Base-by-base conservation (phyloP, 129 eudicot genomes). In the Lonicera japonica region DNA sequence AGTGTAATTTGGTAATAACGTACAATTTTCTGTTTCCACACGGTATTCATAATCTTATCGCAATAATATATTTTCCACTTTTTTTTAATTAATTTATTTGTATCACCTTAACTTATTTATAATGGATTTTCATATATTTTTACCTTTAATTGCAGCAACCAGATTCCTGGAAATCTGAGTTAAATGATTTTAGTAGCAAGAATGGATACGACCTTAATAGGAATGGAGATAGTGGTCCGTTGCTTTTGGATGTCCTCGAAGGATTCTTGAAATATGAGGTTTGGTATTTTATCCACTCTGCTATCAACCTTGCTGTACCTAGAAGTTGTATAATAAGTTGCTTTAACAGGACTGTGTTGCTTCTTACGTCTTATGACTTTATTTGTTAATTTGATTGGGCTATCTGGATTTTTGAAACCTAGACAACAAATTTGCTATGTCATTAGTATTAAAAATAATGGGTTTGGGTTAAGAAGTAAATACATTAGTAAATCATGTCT, bases 241-340 rank as follows among this genome's bases (percentile, higher is more conserved):
- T 92, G 79, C 88, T 92, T 51, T 60, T 92, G 81, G 95, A 92
- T 78, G 98, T 92, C 54, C 96, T 92, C 69, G 98, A 87, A 72
- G 97, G 97, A 54, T 91, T 91, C 83, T 78, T 91, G 81, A 92
- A 92, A 78, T 87, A 77, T 46, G 96, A 87, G 98, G 95, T 90
- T 13, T 57, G 76, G 46, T 72, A 22, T 50, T 25, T 2, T 21
- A n/a, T 17, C 47, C 45, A 25, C 51, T 20, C 39, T 21, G 21
- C 2, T 51, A 8, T 68, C 59, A 29, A 18, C 62, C 40, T 56
- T 45, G 25, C 58, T 20, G 14, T n/a, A 9, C 19, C 17, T 9
- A 14, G 52, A 39, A 43, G 52, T 34, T 52, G 17, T 54, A 12
- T 16, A 16, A 29, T 0, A 51, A 19, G 25, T 5, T 25, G 7